A percentile compares a stretch with the other conserved stretches of the same genome.
phyloP scores from a whole-genome alignment of 305 asterid genomes.

The Fraxinus platypoda region DNA sequence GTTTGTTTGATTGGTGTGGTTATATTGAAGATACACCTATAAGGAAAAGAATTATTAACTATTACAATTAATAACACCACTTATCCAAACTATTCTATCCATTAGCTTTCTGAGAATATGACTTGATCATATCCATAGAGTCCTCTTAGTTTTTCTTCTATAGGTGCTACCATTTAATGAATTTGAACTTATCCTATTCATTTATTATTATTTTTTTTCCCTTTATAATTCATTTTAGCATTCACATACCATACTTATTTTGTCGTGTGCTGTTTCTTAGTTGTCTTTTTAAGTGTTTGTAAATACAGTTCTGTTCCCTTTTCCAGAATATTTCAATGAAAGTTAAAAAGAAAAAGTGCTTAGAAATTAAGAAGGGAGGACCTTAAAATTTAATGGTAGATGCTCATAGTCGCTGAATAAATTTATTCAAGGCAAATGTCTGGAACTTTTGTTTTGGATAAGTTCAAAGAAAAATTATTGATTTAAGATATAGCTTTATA shows the following conservation, averaged over 20 bases:
- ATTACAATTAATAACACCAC: neutral
- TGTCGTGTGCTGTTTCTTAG: neutral
- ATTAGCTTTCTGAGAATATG: neutral
- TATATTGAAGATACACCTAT: neutral
- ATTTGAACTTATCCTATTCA: neutral
- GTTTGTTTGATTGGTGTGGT: neutral
- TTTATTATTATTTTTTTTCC: neutral
- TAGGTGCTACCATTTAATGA: neutral
- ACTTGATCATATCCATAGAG: neutral
- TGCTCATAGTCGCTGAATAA: neutral
- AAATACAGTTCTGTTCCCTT: neutral
- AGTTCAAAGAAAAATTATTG: neutral
- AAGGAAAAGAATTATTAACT: neutral
- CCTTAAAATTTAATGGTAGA: neutral
- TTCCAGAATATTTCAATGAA: neutral
- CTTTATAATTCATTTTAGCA: neutral
- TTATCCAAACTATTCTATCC: neutral
- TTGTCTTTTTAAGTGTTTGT: neutral
- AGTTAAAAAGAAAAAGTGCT: neutral
- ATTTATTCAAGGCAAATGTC: neutral
- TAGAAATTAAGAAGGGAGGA: neutral
- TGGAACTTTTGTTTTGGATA: neutral
- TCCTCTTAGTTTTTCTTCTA: neutral
- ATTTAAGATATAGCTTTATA: neutral
- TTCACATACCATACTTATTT: neutral